Percentiles rank a stretch among this genome's conserved stretches.
phyloP scores from a whole-genome alignment of 306 rosid species.

The Potentilla sterilis region DNA sequence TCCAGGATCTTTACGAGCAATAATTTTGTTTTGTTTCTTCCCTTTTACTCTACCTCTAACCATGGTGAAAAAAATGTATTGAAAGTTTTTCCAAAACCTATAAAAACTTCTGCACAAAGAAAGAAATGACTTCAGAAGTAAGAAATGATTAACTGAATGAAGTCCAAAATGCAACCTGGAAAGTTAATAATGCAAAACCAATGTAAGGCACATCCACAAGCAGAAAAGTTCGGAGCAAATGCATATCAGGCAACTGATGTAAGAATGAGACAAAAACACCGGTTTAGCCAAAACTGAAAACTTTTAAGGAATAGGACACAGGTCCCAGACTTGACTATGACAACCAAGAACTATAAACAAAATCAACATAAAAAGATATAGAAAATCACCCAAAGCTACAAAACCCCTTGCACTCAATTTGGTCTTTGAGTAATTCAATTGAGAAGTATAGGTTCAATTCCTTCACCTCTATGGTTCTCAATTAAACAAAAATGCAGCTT shows the following conservation, averaged over 20 bases:
- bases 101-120: conserved; percentile 33
- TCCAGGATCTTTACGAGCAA: conserved; percentile 45
- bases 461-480: neutral
- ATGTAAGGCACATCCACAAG: conserved; percentile 4
- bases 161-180: neutral
- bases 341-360: neutral
- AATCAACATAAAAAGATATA: neutral
- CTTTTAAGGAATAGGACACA: conserved; percentile 18
- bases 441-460: neutral
- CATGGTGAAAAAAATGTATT: conserved; percentile 35
- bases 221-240: neutral
- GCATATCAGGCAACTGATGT: neutral
- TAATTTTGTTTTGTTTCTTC: conserved; percentile 50
- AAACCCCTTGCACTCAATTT: neutral
- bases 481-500: neutral
- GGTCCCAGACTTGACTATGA: conserved; percentile 8
- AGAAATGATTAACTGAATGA: conserved; percentile 18
- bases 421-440: neutral
- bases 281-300: conserved; percentile 15
- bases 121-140: conserved; percentile 27
- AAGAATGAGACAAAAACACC: conserved; percentile 5
- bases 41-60: conserved; percentile 76
- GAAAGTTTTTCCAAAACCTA: conserved; percentile 21
- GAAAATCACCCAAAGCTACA: neutral
- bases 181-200: conserved; percentile 13